Evolutionary conservation across 1,139 yeast genomes (phyloP), one percentile per base, ranked within the genome.

Genomic region (Yamadazyma pseudoaaseri): DNA sequence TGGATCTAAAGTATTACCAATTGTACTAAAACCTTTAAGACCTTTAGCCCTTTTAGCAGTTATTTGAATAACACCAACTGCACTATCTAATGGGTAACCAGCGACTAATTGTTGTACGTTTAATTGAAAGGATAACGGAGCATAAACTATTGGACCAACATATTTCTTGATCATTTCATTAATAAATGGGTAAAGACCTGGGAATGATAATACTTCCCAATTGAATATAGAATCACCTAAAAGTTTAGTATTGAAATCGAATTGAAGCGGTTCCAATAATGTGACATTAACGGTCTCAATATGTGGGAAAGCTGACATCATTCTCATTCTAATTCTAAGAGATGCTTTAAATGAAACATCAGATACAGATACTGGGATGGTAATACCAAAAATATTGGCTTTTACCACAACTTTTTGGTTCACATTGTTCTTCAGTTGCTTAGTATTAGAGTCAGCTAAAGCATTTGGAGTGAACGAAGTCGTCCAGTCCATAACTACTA

Each of bases 401-500:
- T 80, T 80, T 47, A 90, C 69, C 45, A 83, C 78, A 51, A 84
- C 70, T 53, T 78, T 80, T 50, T 92, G 95, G 58, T 89, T 89
- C 27, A 87, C 92, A 46, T 78, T 79, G 54, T 79, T 86, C 54
- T 82, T 86, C 60, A 83, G 58, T 59, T 92, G 97, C 51, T 90
- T 86, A 25, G 79, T 76, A 39, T 86, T 86, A 48, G 87, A 66
- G 58, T 92, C 98, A 31, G 83, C 82, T 35, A 77, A 61, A 32
- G 89, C 86, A 58, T 86, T 86, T n/a, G 98, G 98, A 26, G 87
- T 84, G 62, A 89, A 86, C 1, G 96, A 81, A 36, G 84, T 67
- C 34, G 82, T 81, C 96, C 96, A 92, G 66, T 92, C 95, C 96
- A 94, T 89, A 32, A 92, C 96, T 11, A 90, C 95, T 38, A 92